Base-by-base conservation (phyloP, 768 basidiomycete species). In the Mrakia frigida region DNA sequence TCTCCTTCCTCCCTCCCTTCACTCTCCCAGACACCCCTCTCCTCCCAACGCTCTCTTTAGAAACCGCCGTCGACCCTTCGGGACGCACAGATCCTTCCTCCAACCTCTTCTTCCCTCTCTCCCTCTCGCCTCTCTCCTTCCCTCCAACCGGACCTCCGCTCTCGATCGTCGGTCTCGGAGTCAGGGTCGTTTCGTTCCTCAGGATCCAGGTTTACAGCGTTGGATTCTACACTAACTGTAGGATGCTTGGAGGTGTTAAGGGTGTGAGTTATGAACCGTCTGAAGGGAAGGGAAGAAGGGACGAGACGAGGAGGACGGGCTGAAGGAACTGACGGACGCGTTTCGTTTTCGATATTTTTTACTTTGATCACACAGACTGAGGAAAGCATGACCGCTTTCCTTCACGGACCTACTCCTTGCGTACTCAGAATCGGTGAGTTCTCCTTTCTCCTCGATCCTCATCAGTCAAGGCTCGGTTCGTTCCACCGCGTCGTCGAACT, bases 131-230 rank as follows among this genome's bases (percentile, higher is more conserved):
- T 35, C 33, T 37, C 16, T 73, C 70, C 31, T 39, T 75, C 41
- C 71, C 37, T 18, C 13, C 52, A 23, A 39, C 77, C 73, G 23
- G 73, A 70, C 52, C 75, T 68, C 83, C 87, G 2, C 87, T 92
- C 80, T 87, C 88, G 16, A 87, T 96, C 7, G 84, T 97, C 28
- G 94, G 94, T 9, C 85, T 93, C 0, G 94, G 94, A 33, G 92
- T 94, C 53, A 86, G 94, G 70, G 92, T 90, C 0, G 93, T 97
- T 41, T 93, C 93, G 21, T 94, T 97, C 83, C 86, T 96, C 53
- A 87, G 90, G 10, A 88, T 97, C 79, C 89, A 92, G 81, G 94
- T 96, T 23, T 97, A 97, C 83, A 91, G 91, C 16, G 89, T 93
- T 46, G 94, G 88, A 2, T 93, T 97, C 84, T 97, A 96, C 82